A percentile compares a stretch with the other conserved stretches of the same genome.
Evolutionary conservation across 2,329 filamentous ascomycete genomes (phyloP).

Genomic region (Teratosphaeria gauchensis): DNA sequence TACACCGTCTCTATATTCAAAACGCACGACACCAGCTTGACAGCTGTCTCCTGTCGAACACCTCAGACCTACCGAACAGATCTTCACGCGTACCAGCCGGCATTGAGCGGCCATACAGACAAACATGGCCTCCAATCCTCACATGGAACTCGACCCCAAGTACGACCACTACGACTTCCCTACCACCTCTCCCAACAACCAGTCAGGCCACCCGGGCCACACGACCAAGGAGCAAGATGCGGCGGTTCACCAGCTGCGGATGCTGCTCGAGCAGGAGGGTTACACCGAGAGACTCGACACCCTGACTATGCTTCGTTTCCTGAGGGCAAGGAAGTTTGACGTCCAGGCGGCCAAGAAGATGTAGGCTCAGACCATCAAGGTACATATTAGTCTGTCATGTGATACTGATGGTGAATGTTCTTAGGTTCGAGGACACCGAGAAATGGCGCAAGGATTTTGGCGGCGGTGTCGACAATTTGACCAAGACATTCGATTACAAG

Average conservation of each 20-base stretch:
- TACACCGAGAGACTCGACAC: conserved; percentile 82
- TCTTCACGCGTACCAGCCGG: background rate
- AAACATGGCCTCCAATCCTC: background rate
- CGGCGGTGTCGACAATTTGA: conserved; percentile 62
- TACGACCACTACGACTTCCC: conserved; percentile 86
- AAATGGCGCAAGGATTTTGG: conserved; percentile 83
- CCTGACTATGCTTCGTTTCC: conserved; percentile 65
- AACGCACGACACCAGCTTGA: background rate
- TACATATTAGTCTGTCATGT: background rate
- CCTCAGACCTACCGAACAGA: background rate
- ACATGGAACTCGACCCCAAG: conserved; percentile 4
- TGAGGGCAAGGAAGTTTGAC: conserved; percentile 92
- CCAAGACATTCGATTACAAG: conserved; percentile 73
- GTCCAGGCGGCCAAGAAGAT: conserved; percentile 76
- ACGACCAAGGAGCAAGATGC: conserved; percentile 81
- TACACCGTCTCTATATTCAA: background rate
- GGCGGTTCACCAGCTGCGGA: conserved; percentile 74
- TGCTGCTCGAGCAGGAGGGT: conserved; percentile 73
- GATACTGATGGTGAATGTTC: conserved; percentile 17
- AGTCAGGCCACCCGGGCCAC: conserved; percentile 76
- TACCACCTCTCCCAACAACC: conserved; percentile 58
- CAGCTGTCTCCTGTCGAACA: background rate
- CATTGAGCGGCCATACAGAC: background rate
- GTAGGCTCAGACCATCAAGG: conserved; percentile 44
- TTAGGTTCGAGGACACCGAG: conserved; percentile 82